Conservation (phyloP, 2,329 filamentous ascomycete species). For the Sporothrix euskadiensis region DNA sequence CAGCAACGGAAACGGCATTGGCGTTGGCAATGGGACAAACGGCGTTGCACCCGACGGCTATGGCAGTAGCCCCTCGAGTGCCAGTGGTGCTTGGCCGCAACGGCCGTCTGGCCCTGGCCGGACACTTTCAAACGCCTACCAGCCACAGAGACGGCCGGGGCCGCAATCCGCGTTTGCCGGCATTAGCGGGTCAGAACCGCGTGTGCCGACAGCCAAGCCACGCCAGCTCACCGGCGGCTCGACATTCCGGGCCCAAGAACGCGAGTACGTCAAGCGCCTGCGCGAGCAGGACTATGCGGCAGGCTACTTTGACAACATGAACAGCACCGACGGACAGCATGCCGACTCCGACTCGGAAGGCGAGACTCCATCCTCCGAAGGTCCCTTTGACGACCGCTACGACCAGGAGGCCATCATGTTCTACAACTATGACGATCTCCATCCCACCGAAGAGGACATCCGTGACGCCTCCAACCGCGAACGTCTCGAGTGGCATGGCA, state of each 20-base stretch:
- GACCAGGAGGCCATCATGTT: constrained; percentile 93
- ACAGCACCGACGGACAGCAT: constrained; percentile 60
- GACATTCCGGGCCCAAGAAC: constrained; percentile 75
- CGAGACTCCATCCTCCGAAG: constrained; percentile 83
- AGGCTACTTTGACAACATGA: constrained; percentile 75
- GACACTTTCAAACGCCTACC: constrained; percentile 79
- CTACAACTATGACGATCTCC: constrained; percentile 84
- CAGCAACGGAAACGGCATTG: constrained; percentile 31
- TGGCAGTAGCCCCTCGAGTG: constrained; percentile 37
- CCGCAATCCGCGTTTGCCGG: constrained; percentile 42
- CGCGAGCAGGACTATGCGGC: constrained; percentile 65
- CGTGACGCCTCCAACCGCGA: constrained; percentile 86
- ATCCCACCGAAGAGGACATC: constrained; percentile 86
- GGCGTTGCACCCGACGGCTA: constrained; percentile 21
- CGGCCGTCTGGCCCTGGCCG: constrained; percentile 68
- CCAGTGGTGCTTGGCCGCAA: constrained; percentile 52
- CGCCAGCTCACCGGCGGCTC: constrained; percentile 51
- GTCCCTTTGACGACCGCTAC: constrained; percentile 80
- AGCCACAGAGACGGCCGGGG: constrained; percentile 58
- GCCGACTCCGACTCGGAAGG: constrained; percentile 83
- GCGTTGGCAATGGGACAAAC: constrained; percentile 27
- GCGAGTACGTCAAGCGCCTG: constrained; percentile 90
- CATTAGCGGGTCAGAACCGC: constrained; percentile 41
- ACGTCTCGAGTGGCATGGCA: constrained; percentile 94
- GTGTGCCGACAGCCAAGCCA: constrained; percentile 51